A percentile compares a stretch with the other conserved stretches of the same genome.
Conservation (phyloP, 108 stramenopile genomes). For the Fragilaria radians region DNA sequence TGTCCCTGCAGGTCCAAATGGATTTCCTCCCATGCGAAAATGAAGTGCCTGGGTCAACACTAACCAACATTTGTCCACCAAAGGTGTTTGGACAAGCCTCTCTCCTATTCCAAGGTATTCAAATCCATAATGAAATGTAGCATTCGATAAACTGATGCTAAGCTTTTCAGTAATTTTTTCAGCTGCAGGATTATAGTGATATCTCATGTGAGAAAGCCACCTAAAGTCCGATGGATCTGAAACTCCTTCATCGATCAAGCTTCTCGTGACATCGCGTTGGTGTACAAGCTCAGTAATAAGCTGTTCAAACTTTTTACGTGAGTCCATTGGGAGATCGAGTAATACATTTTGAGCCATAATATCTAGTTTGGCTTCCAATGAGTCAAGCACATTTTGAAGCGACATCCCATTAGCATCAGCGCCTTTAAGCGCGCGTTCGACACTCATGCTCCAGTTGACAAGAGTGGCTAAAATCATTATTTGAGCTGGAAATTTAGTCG, state of each 20-base stretch:
- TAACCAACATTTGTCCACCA: constrained; percentile 97
- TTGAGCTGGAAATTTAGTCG: constrained; percentile 89
- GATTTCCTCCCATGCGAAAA: constrained; percentile 95
- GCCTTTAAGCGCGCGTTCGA: constrained; percentile 67
- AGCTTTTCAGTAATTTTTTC: constrained; percentile 70
- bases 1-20: constrained; percentile 99
- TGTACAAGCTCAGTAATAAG: constrained; percentile 97
- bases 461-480: constrained; percentile 92
- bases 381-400: constrained; percentile 32
- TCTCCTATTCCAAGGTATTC: constrained; percentile 99
- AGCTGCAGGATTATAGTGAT: constrained; percentile 73
- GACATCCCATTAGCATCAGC: constrained; percentile 36
- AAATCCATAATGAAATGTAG: constrained; percentile 94
- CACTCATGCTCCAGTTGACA: constrained; percentile 86
- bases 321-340: constrained; percentile 72
- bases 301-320: constrained; percentile 95
- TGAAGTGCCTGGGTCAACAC: constrained; percentile 96
- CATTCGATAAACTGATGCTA: constrained; percentile 86
- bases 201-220: constrained; percentile 92
- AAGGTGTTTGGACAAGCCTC: constrained; percentile 94
- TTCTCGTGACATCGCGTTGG: constrained; percentile 92
- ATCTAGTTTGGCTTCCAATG: constrained; percentile 70
- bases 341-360: constrained; percentile 91
- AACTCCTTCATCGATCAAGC: constrained; percentile 68
- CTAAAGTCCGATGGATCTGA: constrained; percentile 69